Evolutionary conservation across 208 protist species (phyloP).

Genomic region (Borovskyia barvae): DNA sequence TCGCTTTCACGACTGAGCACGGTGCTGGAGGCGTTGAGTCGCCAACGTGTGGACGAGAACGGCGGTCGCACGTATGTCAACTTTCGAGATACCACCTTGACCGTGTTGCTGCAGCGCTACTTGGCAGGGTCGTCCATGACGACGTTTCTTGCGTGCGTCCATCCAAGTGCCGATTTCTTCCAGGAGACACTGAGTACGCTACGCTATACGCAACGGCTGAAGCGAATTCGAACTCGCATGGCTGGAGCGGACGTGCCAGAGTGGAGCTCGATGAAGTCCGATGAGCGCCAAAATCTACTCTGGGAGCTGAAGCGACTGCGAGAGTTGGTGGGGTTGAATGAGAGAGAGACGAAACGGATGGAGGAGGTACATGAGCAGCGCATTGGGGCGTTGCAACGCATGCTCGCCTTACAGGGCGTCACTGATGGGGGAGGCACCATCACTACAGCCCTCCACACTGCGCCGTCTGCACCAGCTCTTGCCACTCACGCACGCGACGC

Average conservation of each 20-base stretch:
- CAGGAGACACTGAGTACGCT: slow-evolving; percentile 86
- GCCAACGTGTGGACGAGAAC: slow-evolving; percentile 36
- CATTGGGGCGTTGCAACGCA: slow-evolving; percentile 44
- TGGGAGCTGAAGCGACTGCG: slow-evolving; percentile 60
- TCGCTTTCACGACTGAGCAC: slow-evolving; percentile 86
- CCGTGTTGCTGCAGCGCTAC: slow-evolving; percentile 87
- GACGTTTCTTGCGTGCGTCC: slow-evolving; percentile 88
- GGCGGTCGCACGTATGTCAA: slow-evolving; percentile 68
- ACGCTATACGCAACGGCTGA: slow-evolving; percentile 84
- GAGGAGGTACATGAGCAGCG: slow-evolving; percentile 36
- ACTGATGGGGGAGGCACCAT: too few relatives aligned
- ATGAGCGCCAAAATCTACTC: slow-evolving; percentile 49
- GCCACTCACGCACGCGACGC: slow-evolving; percentile 45
- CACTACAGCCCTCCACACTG: not conserved
- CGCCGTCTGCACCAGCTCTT: not conserved
- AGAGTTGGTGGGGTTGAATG: slow-evolving; percentile 34
- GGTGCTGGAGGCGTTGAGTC: slow-evolving; percentile 82
- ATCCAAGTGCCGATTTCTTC: slow-evolving; percentile 54
- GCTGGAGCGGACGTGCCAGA: slow-evolving; percentile 28
- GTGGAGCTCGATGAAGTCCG: slow-evolving; percentile 30
- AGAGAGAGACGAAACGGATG: slow-evolving; percentile 18
- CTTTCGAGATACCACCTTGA: slow-evolving; percentile 86
- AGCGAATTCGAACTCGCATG: slow-evolving; percentile 61
- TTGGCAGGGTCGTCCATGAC: slow-evolving; percentile 76
- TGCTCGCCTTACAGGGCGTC: slow-evolving; percentile 12